Evolutionary conservation across 2,329 filamentous ascomycete species (phyloP).

Genomic region (Fulvia fulva): DNA sequence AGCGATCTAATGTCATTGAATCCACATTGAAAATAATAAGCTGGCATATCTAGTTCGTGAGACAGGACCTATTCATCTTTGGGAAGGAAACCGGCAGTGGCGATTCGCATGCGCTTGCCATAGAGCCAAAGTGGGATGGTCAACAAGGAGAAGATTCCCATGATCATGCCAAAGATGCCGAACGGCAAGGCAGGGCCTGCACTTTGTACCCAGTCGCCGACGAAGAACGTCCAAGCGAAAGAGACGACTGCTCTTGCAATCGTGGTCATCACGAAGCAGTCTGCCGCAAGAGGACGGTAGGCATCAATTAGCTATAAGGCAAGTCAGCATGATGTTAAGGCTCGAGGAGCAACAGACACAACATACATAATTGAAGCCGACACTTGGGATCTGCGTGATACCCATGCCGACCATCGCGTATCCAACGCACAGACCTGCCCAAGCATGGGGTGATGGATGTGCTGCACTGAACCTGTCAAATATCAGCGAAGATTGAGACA

Average conservation of each 20-base stretch:
- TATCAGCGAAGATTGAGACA: too few relatives aligned
- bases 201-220: conserved; percentile 45
- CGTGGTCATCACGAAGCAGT: conserved; percentile 54
- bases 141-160: conserved; percentile 46
- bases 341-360: not conserved
- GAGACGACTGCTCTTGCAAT: conserved; percentile 47
- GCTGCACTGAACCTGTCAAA: conserved; percentile 36
- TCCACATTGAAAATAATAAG: not conserved
- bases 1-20: not conserved
- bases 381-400: conserved; percentile 40
- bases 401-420: conserved; percentile 41
- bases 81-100: conserved; percentile 32
- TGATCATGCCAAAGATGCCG: conserved; percentile 51
- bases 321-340: conserved; percentile 2
- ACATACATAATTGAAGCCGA: conserved; percentile 42
- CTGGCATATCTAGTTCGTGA: not conserved
- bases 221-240: conserved; percentile 55
- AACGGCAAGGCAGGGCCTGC: conserved; percentile 48
- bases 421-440: conserved; percentile 40
- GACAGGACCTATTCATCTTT: conserved; percentile 2
- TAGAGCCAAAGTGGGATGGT: conserved; percentile 37
- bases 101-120: conserved; percentile 42
- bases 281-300: conserved; percentile 45
- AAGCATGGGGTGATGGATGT: conserved; percentile 34
- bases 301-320: conserved; percentile 46